Percentiles rank a stretch among this genome's conserved stretches.
phyloP scores from a whole-genome alignment of 768 basidiomycete species.

The Udeniomyces megalosporus region DNA sequence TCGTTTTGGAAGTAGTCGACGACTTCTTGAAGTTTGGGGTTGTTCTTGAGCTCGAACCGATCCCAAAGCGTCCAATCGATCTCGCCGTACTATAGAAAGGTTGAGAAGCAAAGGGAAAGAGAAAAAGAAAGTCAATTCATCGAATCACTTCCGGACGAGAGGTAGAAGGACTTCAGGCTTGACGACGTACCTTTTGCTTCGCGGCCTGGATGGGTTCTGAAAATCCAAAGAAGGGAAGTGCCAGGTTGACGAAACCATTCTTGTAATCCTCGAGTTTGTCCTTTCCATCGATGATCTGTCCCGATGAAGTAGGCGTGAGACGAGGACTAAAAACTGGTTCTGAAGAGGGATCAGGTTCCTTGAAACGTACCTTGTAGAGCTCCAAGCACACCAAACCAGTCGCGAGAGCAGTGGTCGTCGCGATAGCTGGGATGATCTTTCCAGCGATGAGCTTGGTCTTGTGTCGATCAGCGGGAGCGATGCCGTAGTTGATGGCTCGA shows the following conservation, averaged over 20 bases:
- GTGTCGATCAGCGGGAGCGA: conserved; percentile 70
- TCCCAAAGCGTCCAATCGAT: conserved; percentile 98
- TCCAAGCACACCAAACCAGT: conserved; percentile 93
- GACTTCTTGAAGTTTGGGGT: conserved; percentile 76
- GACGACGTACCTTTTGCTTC: conserved; percentile 48
- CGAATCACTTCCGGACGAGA: not conserved
- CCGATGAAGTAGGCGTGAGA: not conserved
- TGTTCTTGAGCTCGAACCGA: conserved; percentile 76
- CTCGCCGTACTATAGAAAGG: conserved; percentile 41
- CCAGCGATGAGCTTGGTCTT: conserved; percentile 86
- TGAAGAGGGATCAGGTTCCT: conserved; percentile 1
- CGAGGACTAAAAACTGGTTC: not conserved
- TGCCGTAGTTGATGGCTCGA: conserved; percentile 86
- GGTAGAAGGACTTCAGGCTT: not conserved
- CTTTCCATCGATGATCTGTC: conserved; percentile 86
- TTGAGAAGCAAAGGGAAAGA: no score
- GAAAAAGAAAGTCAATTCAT: not conserved
- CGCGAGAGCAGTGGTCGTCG: conserved; percentile 90
- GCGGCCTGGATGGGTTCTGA: conserved; percentile 84
- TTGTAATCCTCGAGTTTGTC: conserved; percentile 85
- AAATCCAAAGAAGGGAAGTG: conserved; percentile 96
- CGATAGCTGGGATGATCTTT: conserved; percentile 98
- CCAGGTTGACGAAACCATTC: conserved; percentile 96
- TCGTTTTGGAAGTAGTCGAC: conserved; percentile 65
- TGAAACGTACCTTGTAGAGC: conserved; percentile 68